A percentile compares a stretch with the other conserved stretches of the same genome.
These are phyloP conservation scores for Fonsecaea erecta DNA, from an alignment of 2,329 filamentous ascomycete species.

Conservation along the genomic window DNA sequence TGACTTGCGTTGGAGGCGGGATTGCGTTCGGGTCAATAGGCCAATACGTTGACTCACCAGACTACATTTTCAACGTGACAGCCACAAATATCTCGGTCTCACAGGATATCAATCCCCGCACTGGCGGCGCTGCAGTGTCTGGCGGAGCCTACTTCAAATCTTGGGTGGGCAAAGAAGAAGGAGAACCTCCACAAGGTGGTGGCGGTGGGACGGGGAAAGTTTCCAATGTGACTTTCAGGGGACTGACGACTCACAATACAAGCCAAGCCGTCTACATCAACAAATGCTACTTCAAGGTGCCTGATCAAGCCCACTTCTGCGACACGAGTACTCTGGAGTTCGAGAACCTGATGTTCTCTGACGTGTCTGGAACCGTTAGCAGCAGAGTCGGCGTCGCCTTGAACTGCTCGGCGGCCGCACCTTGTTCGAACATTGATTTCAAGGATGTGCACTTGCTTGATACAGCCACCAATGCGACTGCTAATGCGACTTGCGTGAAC, in stretches of 20 bases:
- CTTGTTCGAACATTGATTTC: slow-evolving; percentile 11
- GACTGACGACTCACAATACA: slow-evolving; percentile 10
- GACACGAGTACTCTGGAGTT: slow-evolving; percentile 18
- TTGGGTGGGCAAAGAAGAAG: slow-evolving; percentile 11
- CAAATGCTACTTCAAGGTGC: slow-evolving; percentile 16
- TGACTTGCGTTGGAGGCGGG: slow-evolving; percentile 11
- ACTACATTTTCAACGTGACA: slow-evolving; percentile 14
- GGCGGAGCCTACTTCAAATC: slow-evolving; percentile 18
- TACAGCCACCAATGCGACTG: slow-evolving; percentile 4
- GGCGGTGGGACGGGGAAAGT: slow-evolving; percentile 9
- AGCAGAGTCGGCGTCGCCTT: slow-evolving; percentile 16
- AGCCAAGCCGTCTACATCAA: slow-evolving; percentile 6
- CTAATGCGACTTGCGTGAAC: slow-evolving; percentile 9
- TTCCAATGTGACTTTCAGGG: slow-evolving; percentile 8
- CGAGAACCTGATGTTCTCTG: slow-evolving; percentile 9
- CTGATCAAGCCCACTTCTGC: slow-evolving; percentile 10
- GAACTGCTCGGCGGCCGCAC: slow-evolving; percentile 13
- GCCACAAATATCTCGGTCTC: slow-evolving; percentile 9
- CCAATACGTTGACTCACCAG: slow-evolving; percentile 13
- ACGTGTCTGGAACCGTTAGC: slow-evolving; percentile 14
- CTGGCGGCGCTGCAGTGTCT: slow-evolving; percentile 4
- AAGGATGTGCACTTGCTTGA: slow-evolving; percentile 3
- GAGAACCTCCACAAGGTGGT: slow-evolving; percentile 10
- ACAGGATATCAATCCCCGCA: slow-evolving; percentile 9
- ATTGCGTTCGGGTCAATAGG: slow-evolving; percentile 11